Conservation (phyloP, 2,329 filamentous ascomycete species). For the Sclerotinia trifoliorum region DNA sequence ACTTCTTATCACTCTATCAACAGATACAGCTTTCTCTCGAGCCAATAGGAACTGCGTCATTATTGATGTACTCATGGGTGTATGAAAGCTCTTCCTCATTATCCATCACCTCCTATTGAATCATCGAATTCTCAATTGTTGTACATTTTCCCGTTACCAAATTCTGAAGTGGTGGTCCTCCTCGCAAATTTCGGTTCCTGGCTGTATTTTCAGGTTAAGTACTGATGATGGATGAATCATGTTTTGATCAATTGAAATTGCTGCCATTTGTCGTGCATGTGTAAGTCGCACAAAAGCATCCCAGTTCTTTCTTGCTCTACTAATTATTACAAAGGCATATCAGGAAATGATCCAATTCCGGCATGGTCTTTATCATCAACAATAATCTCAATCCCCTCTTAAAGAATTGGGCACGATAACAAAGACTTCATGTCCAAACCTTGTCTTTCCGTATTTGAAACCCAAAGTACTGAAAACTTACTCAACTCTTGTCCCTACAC, state of each 20-base stretch:
- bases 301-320: neutral
- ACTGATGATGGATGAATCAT: no score
- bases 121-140: neutral
- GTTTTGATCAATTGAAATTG: no score
- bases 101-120: neutral
- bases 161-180: neutral
- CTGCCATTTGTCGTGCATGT: no score
- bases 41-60: slow-evolving; percentile 34
- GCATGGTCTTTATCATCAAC: neutral
- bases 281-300: neutral
- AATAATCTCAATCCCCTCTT: neutral
- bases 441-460: neutral
- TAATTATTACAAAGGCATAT: neutral
- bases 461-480: neutral
- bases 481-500: no score
- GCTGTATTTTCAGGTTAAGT: neutral
- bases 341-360: neutral
- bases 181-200: neutral
- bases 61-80: no score
- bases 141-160: neutral
- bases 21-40: neutral
- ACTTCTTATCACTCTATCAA: slow-evolving; percentile 16
- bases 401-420: neutral
- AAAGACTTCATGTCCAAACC: neutral
- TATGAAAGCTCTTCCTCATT: neutral